Base-by-base conservation (phyloP, 2,329 filamentous ascomycete species). In the Trichoderma sp. region DNA sequence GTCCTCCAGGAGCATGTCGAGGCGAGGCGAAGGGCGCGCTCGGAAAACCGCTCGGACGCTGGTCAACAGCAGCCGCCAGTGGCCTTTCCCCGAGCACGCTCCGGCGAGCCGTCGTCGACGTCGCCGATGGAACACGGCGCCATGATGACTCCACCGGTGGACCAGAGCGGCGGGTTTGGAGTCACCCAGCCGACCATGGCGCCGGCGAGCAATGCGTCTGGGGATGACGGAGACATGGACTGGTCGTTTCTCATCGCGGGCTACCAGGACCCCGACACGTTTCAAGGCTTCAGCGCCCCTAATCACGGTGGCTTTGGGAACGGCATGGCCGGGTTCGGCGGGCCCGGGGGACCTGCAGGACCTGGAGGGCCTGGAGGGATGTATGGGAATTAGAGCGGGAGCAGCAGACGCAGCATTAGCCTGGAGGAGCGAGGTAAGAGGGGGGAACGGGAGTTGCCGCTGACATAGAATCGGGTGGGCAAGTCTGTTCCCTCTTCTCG, bases 171-270 rank as follows among this genome's bases (percentile, higher is more conserved):
- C 14, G 67, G 61, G 19, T 56, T 60, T 26, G 67, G 61, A 14
- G 48, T 54, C 47, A 54, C 62, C 63, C 55, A 52, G 66, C 48
- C 58, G 62, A 45, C 64, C 68, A 69, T 28, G 63, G 68, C 45
- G 59, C 69, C 63, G 59, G 63, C 59, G 15, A 66, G 66, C 30
- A 51, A 54, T 10, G 50, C 63, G 21, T 70, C 73, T 6, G 70
- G 71, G 15, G 71, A 74, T 17, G 77, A 78, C 12, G 43, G 34
- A 67, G 69, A 14, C 75, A 80, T 83, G 80, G 81, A 84, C 69
- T 84, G 81, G 81, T 78, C 77, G 30, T 80, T 79, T 44, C 73
- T 83, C 58, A 76, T 83, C 70, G 78, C 81, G 44, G 74, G 75
- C 24, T 80, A 80, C 64, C 73, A 73, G n/a, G 75, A 77, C 28